Evolutionary conservation across 768 basidiomycete genomes (phyloP).

Genomic region (Mycena floridula): DNA sequence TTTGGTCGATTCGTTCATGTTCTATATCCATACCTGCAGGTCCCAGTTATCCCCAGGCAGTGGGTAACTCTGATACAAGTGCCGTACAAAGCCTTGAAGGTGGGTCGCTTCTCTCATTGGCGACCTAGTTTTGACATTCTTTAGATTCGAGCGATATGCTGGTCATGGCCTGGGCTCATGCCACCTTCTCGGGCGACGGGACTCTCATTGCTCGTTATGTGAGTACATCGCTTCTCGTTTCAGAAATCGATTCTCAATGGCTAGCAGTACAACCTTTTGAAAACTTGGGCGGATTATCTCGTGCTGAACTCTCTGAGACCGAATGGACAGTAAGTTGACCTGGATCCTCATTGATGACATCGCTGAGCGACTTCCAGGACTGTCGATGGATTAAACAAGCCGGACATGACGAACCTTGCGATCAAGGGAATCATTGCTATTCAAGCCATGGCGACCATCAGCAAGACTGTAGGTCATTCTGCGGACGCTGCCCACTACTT

Average conservation of each 20-base stretch:
- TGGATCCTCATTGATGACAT: background rate
- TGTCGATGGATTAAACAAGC: constrained; percentile 2
- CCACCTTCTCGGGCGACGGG: constrained; percentile 1
- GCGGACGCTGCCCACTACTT: constrained; percentile 3
- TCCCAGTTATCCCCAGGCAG: too few species aligned
- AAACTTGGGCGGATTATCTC: constrained; percentile 4
- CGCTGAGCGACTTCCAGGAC: constrained; percentile 1
- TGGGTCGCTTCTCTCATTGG: background rate
- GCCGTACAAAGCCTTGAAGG: too few species aligned
- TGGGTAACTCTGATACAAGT: too few species aligned
- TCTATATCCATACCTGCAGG: constrained; percentile 8
- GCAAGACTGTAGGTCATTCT: background rate
- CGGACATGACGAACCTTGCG: too few species aligned
- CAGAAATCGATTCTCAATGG: background rate
- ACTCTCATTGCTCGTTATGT: constrained; percentile 3
- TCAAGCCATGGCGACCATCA: constrained; percentile 9
- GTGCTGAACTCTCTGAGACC: background rate
- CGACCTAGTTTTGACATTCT: too few species aligned
- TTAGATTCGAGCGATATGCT: constrained; percentile 4
- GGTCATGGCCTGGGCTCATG: constrained; percentile 6
- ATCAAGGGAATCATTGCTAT: too few species aligned
- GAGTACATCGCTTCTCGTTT: background rate
- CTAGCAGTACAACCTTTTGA: constrained; percentile 3
- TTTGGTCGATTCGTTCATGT: too few species aligned
- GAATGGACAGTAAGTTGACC: constrained; percentile 2